Evolutionary conservation across 108 stramenopile genomes (phyloP).

Genomic region (Skeletonema menzelii): DNA sequence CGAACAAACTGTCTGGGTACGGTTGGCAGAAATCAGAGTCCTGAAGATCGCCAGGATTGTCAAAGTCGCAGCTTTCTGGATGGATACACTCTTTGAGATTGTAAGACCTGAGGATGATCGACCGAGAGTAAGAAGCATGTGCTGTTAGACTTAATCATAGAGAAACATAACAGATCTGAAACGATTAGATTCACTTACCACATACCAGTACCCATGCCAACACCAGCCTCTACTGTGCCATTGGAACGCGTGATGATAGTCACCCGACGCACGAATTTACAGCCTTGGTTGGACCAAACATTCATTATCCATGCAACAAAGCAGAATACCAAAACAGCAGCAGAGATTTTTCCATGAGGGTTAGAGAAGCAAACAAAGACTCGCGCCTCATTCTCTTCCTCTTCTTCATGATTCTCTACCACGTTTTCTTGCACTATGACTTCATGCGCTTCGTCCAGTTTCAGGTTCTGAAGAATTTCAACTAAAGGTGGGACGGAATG

Average conservation of each 20-base stretch:
- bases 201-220: slow-evolving; percentile 13
- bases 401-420: background rate
- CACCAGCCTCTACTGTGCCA: background rate
- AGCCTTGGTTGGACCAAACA: slow-evolving; percentile 10
- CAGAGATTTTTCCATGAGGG: slow-evolving; percentile 21
- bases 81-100: slow-evolving; percentile 13
- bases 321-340: slow-evolving; percentile 6
- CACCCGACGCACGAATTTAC: slow-evolving; percentile 23
- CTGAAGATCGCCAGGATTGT: background rate
- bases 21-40: slow-evolving; percentile 24
- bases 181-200: background rate
- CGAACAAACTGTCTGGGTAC: background rate
- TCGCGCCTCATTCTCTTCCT: slow-evolving; percentile 7
- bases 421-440: background rate
- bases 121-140: too few species aligned
- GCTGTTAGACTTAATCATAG: too few species aligned
- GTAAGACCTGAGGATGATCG: slow-evolving; percentile 1
- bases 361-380: slow-evolving; percentile 26
- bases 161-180: too few species aligned
- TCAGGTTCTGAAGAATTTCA: slow-evolving; percentile 25
- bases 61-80: background rate
- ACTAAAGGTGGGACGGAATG: slow-evolving; percentile 35
- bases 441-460: slow-evolving; percentile 34
- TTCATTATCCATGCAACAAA: slow-evolving; percentile 7
- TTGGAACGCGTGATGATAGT: background rate